Evolutionary conservation across 148 eudicot species (phyloP), one percentile per base, ranked within the genome.

Genomic region (Dianthus caryophyllus): DNA sequence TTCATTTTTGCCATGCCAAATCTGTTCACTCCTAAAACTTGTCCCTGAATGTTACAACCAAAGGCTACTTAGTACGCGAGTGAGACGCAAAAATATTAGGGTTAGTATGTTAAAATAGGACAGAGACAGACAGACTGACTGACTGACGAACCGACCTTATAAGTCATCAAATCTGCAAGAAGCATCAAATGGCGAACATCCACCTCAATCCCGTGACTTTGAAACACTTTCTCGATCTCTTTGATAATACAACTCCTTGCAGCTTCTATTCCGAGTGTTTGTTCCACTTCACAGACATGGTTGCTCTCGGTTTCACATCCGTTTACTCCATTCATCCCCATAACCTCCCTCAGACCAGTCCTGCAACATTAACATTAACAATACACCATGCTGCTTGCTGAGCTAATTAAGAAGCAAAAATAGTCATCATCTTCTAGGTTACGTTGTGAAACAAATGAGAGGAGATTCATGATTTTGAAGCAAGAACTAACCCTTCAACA

Each of bases 181-280:
- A 91, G 97, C 97, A 82, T 91, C 97, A 88, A 84, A 76, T 91
- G 97, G 14, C 97, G 82, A 58, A 76, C 70, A 71, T 91, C 97
- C 24, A 91, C 84, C 65, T 82, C 87, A 90, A 88, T 91, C 43
- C 84, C 82, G 74, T 90, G 89, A 65, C 77, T 74, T 61, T 71
- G 36, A 92, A 91, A 83, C 43, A 90, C 91, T 43, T 79, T 72
- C 13, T 82, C 72, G 47, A 91, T 88, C 83, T 91, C 88, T 36
- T 73, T 78, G 65, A 88, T 88, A 63, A 91, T 91, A 31, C 61
- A 70, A 22, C 22, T 76, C 71, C 97, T 81, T 22, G 97, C 93
- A 70, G 92, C 96, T 88, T 91, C 96, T 66, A 91, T 88, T 70
- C 97, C 97, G 48, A 91, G 89, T 26, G 79, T 81, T 70, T 73